Base-by-base conservation (phyloP, 495 filamentous ascomycete genomes). In the Neurospora pannonica region DNA sequence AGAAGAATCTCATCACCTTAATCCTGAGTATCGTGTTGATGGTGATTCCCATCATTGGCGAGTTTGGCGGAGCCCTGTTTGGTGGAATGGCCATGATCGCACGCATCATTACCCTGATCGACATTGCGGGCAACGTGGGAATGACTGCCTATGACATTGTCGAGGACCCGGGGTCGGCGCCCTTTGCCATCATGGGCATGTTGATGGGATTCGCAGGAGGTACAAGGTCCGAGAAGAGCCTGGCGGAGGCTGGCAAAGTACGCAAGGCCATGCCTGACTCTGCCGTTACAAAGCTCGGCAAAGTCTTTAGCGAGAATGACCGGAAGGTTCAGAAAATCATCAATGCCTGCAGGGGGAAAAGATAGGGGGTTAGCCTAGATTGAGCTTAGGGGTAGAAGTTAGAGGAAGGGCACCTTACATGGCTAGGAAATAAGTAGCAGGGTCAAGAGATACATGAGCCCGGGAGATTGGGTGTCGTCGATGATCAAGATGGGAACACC, bases 91-190 rank as follows among this genome's bases (percentile, higher is more conserved):
- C 71, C 72, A 69, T 31, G 28, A 9, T 75, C 13, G 72, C 70
- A 31, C 46, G 74, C 71, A 70, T 75, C 24, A 43, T 69, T 24
- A n/a, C 69, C 11, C 37, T 78, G 19, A 38, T 75, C 38, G 71
- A 36, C 42, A 48, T 42, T 15, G 76, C 73, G 11, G 73, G 76
- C 17, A 78, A 76, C 34, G 60, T 70, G 17, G 76, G 72, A 4
- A 43, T 78, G 36, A 72, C 74, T 37, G 74, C 78, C 43, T 72
- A 73, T n/a, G 74, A 73, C 17, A 78, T 79, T n/a, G 43, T 79
- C 39, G 70, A 71, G 11, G 60, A 79, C 38, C 76, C 76, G 24
- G 34, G 7, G 54, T 75, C 74, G 38, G 77, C 77, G 46, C 76
- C 76, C 0, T 74, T 79, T 71, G 70, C 74, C 10, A 75, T 79